Base-by-base conservation (phyloP, 1,139 yeast genomes). In the Pichia sp. region DNA sequence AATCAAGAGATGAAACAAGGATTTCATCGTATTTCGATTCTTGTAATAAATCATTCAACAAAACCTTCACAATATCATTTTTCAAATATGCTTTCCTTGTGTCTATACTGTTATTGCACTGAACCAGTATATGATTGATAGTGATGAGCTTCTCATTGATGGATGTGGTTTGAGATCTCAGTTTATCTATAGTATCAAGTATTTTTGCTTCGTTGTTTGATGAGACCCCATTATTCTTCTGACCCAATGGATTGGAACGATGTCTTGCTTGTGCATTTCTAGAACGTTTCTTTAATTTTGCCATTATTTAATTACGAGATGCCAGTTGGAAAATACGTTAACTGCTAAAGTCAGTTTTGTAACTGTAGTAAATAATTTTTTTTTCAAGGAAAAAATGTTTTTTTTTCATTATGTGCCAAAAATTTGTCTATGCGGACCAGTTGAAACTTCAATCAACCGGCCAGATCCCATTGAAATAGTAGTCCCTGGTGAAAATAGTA, bases 101-200 rank as follows among this genome's bases (percentile, higher is more conserved):
- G 4, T 15, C 11, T 14, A 23, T 35, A 30, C 39, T 41, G 31
- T 40, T 45, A 15, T 42, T 45, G 30, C 46, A 45, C 33, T 42
- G 46, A 26, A 45, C 42, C 18, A 42, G 25, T 5, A 86, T 78
- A 4, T 93, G 82, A 6, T 82, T 76, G 28, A 86, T 63, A 1
- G 95, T 93, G 76, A 82, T 77, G 1, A 84, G 70, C 49, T 85
- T 71, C 45, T 88, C 96, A 56, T 82, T 79, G 3, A 85, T 74
- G 11, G 75, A 68, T 2, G 77, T 62, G 8, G 31, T 39, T 5
- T 37, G 24, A 5, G 37, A 25, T 43, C 72, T 66, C 45, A 89
- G 66, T 54, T 83, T 79, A 41, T 72, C 70, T 31, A 88, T 66
- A 50, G 88, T 64, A 0, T 95, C 93, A 31, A 74, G 58, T 45